Evolutionary conservation across 2,329 filamentous ascomycete genomes (phyloP).

Genomic region (Dactylellina sp.): DNA sequence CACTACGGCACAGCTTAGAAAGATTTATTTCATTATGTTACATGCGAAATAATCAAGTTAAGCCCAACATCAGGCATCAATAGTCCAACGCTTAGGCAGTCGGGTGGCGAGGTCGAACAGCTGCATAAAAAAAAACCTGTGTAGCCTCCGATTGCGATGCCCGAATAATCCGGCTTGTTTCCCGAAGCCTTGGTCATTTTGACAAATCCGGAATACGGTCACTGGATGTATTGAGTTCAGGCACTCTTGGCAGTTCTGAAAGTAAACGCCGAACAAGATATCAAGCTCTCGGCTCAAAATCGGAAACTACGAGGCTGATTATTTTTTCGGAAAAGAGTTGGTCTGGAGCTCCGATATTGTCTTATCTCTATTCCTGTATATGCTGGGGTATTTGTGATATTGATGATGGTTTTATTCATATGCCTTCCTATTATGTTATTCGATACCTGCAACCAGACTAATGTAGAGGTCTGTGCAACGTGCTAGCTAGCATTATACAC

Average conservation of each 20-base stretch:
- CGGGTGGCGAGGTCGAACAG: background rate
- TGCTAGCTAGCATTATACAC: background rate
- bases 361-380: background rate
- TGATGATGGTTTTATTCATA: slow-evolving; percentile 2
- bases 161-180: too few species aligned
- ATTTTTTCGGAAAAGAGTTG: too few species aligned
- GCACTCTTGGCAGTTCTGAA: too few species aligned
- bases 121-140: background rate
- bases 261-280: too few species aligned
- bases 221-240: too few species aligned
- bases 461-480: slow-evolving; percentile 11
- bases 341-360: too few species aligned
- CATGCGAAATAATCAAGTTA: background rate
- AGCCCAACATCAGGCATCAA: background rate
- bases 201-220: too few species aligned
- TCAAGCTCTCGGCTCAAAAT: too few species aligned
- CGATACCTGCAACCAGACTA: slow-evolving; percentile 10
- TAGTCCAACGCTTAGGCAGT: background rate
- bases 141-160: too few species aligned
- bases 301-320: too few species aligned
- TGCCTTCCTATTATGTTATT: slow-evolving; percentile 16
- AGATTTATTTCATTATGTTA: background rate
- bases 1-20: background rate
- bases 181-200: too few species aligned
- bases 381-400: background rate